A percentile compares a stretch with the other conserved stretches of the same genome.
Evolutionary conservation across 2,329 filamentous ascomycete genomes (phyloP).

Genomic region (Neocucurbitaria cava): DNA sequence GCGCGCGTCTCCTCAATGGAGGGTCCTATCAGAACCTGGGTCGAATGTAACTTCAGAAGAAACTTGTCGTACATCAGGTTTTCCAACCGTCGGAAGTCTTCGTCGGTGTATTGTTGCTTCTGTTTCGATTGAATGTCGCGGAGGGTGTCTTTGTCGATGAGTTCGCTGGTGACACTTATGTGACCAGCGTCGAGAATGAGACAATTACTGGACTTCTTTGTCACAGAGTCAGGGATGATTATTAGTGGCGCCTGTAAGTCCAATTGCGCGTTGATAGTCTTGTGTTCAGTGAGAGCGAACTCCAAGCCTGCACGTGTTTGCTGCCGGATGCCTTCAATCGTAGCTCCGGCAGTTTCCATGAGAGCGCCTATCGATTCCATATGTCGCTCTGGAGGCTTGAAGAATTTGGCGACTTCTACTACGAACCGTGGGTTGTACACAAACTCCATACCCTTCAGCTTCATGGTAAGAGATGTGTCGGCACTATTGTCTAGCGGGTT

Average conservation of each 20-base stretch:
- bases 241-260: slow-evolving; percentile 96
- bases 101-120: slow-evolving; percentile 82
- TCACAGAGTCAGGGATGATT: slow-evolving; percentile 94
- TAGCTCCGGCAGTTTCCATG: slow-evolving; percentile 94
- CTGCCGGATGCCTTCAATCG: slow-evolving; percentile 91
- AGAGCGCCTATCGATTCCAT: slow-evolving; percentile 98
- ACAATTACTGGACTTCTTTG: slow-evolving; percentile 78
- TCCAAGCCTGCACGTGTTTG: slow-evolving; percentile 95
- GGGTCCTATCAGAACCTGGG: slow-evolving; percentile 92
- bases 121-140: slow-evolving; percentile 92
- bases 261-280: slow-evolving; percentile 94
- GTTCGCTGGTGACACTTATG: slow-evolving; percentile 89
- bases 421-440: slow-evolving; percentile 97
- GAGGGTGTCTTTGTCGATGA: slow-evolving; percentile 90
- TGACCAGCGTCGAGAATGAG: slow-evolving; percentile 96
- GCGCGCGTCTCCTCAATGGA: slow-evolving; percentile 89
- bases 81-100: slow-evolving; percentile 87
- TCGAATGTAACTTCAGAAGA: slow-evolving; percentile 88
- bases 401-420: slow-evolving; percentile 90
- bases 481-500: slow-evolving; percentile 93
- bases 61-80: slow-evolving; percentile 98
- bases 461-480: slow-evolving; percentile 87
- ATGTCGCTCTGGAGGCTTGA: slow-evolving; percentile 92
- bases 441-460: slow-evolving; percentile 93
- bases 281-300: slow-evolving; percentile 96